Conservation (phyloP, 2,329 filamentous ascomycete species). For the Chrysoporthe cubensis region DNA sequence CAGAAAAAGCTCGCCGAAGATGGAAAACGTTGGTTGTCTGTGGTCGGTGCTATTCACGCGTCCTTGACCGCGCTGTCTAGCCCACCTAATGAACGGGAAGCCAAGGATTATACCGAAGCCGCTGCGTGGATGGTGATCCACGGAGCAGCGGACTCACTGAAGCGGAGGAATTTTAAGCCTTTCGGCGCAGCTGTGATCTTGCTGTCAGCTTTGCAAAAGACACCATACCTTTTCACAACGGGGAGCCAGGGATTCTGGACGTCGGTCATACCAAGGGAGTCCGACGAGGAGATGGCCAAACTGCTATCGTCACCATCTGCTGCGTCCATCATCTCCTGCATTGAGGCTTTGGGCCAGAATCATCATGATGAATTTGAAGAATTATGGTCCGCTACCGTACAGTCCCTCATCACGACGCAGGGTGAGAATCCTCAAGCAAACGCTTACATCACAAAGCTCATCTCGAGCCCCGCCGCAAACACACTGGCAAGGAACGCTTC, state of each 20-base stretch:
- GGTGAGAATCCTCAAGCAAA: conserved; percentile 36
- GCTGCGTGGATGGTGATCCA: conserved; percentile 42
- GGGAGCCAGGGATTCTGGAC: conserved; percentile 42
- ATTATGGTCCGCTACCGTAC: conserved; percentile 51
- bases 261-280: conserved; percentile 51
- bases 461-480: conserved; percentile 49
- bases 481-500: conserved; percentile 43
- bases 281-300: conserved; percentile 57
- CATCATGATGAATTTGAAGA: conserved; percentile 43
- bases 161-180: conserved; percentile 59
- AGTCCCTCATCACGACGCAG: conserved; percentile 43
- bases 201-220: conserved; percentile 44
- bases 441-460: conserved; percentile 47
- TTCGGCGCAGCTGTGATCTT: conserved; percentile 58
- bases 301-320: conserved; percentile 73
- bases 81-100: conserved; percentile 26
- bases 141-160: conserved; percentile 47
- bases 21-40: conserved; percentile 68
- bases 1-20: conserved; percentile 71
- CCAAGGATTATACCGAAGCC: conserved; percentile 36
- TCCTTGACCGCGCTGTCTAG: conserved; percentile 30
- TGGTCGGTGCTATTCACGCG: conserved; percentile 53
- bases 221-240: conserved; percentile 47
- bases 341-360: conserved; percentile 58
- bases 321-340: conserved; percentile 65